Conservation (phyloP, 345 rosid species). For the Hypericum androsaemum region DNA sequence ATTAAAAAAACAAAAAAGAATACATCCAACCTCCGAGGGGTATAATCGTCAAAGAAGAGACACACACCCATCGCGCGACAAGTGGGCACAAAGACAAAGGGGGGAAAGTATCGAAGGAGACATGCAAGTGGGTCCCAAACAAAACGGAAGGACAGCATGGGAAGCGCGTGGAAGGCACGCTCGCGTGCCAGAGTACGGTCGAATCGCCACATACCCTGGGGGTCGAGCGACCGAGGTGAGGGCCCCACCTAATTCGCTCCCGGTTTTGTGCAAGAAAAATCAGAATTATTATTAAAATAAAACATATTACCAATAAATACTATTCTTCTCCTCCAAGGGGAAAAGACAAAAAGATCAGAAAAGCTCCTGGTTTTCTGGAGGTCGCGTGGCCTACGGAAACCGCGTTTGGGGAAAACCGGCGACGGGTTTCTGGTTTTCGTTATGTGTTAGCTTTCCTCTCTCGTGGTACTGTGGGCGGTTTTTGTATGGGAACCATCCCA, state of each 20-base stretch:
- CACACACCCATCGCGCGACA: not conserved
- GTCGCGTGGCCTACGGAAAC: constrained; percentile 17
- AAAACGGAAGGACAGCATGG: constrained; percentile 11
- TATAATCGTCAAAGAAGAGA: not conserved
- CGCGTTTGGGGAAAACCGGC: constrained; percentile 23
- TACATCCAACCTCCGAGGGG: no score
- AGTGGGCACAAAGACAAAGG: no score
- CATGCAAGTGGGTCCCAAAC: constrained; percentile 40
- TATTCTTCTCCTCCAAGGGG: not conserved
- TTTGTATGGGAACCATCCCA: constrained; percentile 1
- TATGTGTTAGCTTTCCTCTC: not conserved
- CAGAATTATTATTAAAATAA: not conserved
- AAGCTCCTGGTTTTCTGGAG: constrained; percentile 71
- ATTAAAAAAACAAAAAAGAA: no score
- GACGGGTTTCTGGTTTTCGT: constrained; percentile 36
- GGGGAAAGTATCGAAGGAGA: constrained; percentile 7
- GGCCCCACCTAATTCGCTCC: constrained; percentile 19
- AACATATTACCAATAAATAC: no score
- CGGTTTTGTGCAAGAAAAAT: constrained; percentile 1
- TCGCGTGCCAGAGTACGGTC: constrained; percentile 60
- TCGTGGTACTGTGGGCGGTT: constrained; percentile 38
- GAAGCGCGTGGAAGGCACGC: constrained; percentile 55
- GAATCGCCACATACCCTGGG: constrained; percentile 68
- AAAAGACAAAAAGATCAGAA: not conserved
- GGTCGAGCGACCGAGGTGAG: no score